phyloP scores from a whole-genome alignment of 208 protist genomes.

The Trypanosoma boissoni region DNA sequence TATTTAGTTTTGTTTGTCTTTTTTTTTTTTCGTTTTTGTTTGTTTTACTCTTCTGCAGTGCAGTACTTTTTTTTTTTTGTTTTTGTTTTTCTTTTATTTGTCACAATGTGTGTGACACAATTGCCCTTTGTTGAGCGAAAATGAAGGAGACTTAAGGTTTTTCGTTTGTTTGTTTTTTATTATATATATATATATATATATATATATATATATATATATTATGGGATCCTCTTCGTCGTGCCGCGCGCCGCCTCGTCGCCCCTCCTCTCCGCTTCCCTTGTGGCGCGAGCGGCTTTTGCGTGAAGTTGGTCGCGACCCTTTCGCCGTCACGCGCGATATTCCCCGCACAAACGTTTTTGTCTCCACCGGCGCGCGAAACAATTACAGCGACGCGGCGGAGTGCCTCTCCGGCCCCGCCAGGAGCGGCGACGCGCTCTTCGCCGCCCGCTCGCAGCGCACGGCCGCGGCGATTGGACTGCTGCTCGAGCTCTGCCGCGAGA shows the following conservation, averaged over 20 bases:
- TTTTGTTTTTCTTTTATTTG: constrained; percentile 15
- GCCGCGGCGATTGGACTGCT: constrained; percentile 33
- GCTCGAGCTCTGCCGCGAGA: constrained; percentile 55
- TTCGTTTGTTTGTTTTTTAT: background rate
- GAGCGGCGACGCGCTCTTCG: constrained; percentile 21
- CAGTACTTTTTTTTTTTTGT: constrained; percentile 3
- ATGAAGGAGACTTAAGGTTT: constrained; percentile 6
- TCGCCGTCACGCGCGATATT: constrained; percentile 75
- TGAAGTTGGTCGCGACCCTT: constrained; percentile 43
- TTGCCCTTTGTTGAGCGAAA: background rate
- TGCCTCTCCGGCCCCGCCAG: background rate
- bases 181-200: constrained; percentile 5
- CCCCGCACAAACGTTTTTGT: constrained; percentile 67
- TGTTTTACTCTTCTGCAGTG: background rate
- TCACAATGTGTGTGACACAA: background rate
- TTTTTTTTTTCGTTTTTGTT: constrained; percentile 4
- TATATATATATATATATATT: constrained; percentile 9
- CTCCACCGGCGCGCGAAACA: constrained; percentile 20
- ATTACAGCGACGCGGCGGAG: constrained; percentile 19
- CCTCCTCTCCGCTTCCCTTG: background rate
- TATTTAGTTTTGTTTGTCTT: background rate
- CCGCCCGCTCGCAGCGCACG: constrained; percentile 31
- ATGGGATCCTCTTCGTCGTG: constrained; percentile 2
- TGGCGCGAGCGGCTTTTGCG: constrained; percentile 11
- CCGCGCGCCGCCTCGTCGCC: background rate